These are phyloP conservation scores for Macrotyloma uniflorum DNA, from an alignment of 306 rosid genomes.

Conservation along the genomic window DNA sequence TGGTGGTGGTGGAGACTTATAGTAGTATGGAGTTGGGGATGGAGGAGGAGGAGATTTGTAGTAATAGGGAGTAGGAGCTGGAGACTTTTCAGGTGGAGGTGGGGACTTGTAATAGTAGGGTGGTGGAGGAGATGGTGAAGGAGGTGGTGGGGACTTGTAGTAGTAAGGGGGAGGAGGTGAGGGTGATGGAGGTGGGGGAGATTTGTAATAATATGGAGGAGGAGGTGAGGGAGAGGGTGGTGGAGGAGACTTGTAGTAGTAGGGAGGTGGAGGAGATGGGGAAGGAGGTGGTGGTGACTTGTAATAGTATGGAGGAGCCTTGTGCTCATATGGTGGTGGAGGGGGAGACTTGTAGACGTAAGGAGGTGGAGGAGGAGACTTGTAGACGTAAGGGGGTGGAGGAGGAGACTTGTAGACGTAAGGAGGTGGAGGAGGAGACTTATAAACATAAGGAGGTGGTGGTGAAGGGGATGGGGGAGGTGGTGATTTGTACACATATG, in stretches of 20 bases:
- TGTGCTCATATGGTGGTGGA: constrained; percentile 32
- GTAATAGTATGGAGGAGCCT: constrained; percentile 42
- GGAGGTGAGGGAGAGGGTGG: constrained; percentile 55
- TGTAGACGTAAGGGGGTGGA: too few relatives aligned
- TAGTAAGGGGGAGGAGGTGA: constrained; percentile 39
- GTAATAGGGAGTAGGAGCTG: constrained; percentile 41
- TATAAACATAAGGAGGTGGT: constrained; percentile 26
- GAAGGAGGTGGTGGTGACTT: constrained; percentile 56
- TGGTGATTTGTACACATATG: constrained; percentile 39
- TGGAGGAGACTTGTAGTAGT: constrained; percentile 55
- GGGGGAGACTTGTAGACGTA: constrained; percentile 33
- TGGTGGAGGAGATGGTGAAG: constrained; percentile 17
- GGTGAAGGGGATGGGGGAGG: constrained; percentile 62
- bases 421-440: constrained; percentile 35
- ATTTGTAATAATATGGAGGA: constrained; percentile 35
- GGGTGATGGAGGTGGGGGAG: constrained; percentile 63
- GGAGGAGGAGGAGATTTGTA: constrained; percentile 42
- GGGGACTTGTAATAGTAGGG: constrained; percentile 40
- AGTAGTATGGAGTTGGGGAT: constrained; percentile 12
- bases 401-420: constrained; percentile 34
- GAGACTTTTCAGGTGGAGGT: constrained; percentile 39
- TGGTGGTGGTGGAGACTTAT: constrained; percentile 34
- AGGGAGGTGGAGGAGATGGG: constrained; percentile 40
- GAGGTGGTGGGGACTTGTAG: constrained; percentile 69
- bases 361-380: constrained; percentile 53